These are phyloP conservation scores for Pulveroboletus sp. DNA, from an alignment of 768 basidiomycete species.

Conservation along the genomic window DNA sequence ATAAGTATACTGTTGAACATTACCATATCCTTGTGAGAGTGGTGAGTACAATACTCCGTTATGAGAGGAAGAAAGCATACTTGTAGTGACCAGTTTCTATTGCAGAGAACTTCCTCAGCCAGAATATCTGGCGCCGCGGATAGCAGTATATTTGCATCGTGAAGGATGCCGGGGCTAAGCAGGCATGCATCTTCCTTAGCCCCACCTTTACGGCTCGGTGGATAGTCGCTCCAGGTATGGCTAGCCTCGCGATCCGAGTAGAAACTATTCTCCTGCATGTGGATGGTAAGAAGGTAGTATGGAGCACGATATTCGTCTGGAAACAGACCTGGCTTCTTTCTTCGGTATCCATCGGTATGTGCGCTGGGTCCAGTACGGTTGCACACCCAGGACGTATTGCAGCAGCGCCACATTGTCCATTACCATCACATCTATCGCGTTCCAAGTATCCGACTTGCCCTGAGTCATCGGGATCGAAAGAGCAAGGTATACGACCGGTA, in stretches of 20 bases:
- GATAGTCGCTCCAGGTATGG: too few relatives aligned
- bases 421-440: background rate
- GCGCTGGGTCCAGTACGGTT: too few relatives aligned
- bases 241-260: too few relatives aligned
- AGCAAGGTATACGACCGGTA: too few relatives aligned
- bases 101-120: background rate
- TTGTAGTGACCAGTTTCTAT: background rate
- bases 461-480: background rate
- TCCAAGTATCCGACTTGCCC: too few relatives aligned
- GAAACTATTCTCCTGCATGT: background rate
- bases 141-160: background rate
- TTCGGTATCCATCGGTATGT: background rate
- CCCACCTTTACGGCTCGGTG: too few relatives aligned
- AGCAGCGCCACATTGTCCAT: background rate
- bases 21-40: slow-evolving; percentile 1
- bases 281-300: background rate
- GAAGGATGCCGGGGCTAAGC: background rate
- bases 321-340: background rate
- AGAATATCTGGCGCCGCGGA: background rate
- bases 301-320: too few relatives aligned
- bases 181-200: background rate
- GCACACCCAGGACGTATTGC: background rate
- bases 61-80: background rate
- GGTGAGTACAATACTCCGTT: background rate
- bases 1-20: background rate